These are phyloP conservation scores for Candida germanica DNA, from an alignment of 805 yeast species.

Conservation along the genomic window DNA sequence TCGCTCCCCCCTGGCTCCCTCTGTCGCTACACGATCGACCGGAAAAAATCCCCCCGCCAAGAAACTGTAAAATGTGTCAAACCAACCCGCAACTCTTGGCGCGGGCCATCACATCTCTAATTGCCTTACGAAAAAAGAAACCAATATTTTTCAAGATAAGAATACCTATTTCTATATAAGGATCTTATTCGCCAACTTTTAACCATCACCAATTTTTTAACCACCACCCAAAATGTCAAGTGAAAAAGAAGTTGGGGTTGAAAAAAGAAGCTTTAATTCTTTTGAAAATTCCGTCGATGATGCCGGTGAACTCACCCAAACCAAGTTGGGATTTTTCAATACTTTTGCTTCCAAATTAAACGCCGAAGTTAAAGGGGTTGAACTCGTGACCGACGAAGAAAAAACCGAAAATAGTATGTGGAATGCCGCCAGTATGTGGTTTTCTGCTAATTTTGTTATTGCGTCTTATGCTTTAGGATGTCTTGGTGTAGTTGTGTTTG, in stretches of 20 bases:
- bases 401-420: constrained; percentile 63
- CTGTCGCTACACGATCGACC: too few relatives aligned
- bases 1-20: not conserved
- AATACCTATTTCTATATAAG: too few relatives aligned
- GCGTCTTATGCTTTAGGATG: constrained; percentile 81
- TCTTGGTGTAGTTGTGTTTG: constrained; percentile 54
- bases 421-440: constrained; percentile 85
- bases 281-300: constrained; percentile 15
- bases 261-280: constrained; percentile 7
- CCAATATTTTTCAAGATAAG: too few relatives aligned
- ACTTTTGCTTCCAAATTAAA: constrained; percentile 33
- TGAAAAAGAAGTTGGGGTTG: constrained; percentile 8
- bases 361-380: constrained; percentile 68
- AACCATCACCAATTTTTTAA: too few relatives aligned
- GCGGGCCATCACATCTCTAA: not conserved
- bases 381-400: constrained; percentile 74
- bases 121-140: not conserved
- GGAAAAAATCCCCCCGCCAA: too few relatives aligned
- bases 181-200: too few relatives aligned
- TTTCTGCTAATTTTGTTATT: constrained; percentile 83
- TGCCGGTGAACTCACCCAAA: constrained; percentile 21
- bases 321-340: constrained; percentile 27
- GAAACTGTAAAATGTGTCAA: not conserved
- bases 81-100: not conserved
- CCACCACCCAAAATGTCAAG: constrained; percentile 2